Evolutionary conservation across 352 stramenopile species (phyloP).

Genomic region (Sclerospora graminicola): DNA sequence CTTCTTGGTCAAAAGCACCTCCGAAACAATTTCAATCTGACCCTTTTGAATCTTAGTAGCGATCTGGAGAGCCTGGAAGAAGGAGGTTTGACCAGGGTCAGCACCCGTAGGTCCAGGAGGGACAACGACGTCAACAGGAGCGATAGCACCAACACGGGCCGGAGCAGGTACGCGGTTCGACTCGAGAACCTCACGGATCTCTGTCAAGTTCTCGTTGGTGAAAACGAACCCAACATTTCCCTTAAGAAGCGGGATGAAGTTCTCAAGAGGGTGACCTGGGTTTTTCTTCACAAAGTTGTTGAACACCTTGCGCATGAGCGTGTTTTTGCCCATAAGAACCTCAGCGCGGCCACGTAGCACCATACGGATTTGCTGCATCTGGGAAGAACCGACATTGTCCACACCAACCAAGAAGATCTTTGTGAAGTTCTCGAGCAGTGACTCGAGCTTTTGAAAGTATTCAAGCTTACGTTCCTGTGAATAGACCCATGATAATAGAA

Average conservation of each 20-base stretch:
- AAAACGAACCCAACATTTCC: conserved; percentile 99
- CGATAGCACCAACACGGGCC: conserved; percentile 92
- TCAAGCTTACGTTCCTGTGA: conserved; percentile 95
- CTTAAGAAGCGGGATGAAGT: conserved; percentile 81
- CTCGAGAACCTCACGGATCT: conserved; percentile 85
- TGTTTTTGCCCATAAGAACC: conserved; percentile 99
- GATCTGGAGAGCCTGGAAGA: conserved; percentile 99
- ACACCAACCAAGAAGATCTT: conserved; percentile 98
- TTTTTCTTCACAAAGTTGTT: conserved; percentile 96
- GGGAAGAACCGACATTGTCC: conserved; percentile 99
- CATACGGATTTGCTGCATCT: conserved; percentile 98
- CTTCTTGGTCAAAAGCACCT: conserved; percentile 92
- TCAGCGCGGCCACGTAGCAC: conserved; percentile 91
- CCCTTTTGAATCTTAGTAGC: conserved; percentile 99
- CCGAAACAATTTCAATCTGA: conserved; percentile 99
- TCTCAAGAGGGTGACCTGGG: conserved; percentile 90
- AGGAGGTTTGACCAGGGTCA: conserved; percentile 98
- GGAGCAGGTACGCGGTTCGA: conserved; percentile 92
- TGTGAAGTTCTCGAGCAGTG: conserved; percentile 92
- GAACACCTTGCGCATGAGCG: conserved; percentile 98
- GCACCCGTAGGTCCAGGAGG: conserved; percentile 96
- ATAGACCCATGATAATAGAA: conserved; percentile 86
- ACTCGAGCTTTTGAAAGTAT: conserved; percentile 96
- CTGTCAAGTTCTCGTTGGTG: conserved; percentile 95
- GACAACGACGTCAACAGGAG: conserved; percentile 94